Evolutionary conservation across 73 alveolate genomes (phyloP), one percentile per base, ranked within the genome.

Genomic region (Paramecium biaurelia): DNA sequence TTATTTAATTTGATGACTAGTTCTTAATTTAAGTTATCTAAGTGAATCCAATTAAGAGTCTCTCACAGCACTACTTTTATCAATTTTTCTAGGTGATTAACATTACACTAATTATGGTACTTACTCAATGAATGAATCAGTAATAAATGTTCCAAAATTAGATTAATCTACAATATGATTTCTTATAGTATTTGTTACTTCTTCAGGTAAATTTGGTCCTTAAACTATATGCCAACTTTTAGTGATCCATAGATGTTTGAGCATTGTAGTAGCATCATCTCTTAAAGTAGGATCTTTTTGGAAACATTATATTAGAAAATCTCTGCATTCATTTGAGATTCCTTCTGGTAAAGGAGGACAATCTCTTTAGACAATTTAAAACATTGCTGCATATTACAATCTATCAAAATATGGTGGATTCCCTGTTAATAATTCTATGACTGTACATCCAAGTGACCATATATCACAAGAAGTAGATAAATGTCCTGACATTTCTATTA

Each of bases 361-460:
- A 68, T 95, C 96, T 89, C 98, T 99, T 47, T 95, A 85, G 1
- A 95, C 98, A 9, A 98, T 97, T 76, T 96, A 95, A 63, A 93
- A 93, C 96, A 97, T 85, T 2, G 99, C 99, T 18, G 98, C 92
- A 94, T 94, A 88, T 11, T 99, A 96, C 35, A 93, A 95, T 43
- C 95, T 90, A 89, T 98, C 98, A 86, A 86, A 95, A 88, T 97
- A 97, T 18, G 99, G 99, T 32, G 99, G 99, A 18, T 96, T 94
- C 1, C 99, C 98, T n/a, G 99, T 98, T 53, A 97, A 88, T 26
- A 97, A 94, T 92, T 98, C 99, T 23, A 98, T 95, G 12, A 98
- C 97, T n/a, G 99, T 98, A 93, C 99, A 97, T 18, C 99, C 99
- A 68, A 98, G 93, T 15, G 99, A 95, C 99, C 99, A 97, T 8